phyloP scores from a whole-genome alignment of 148 eudicot species.

The Rhododendron mucronatum region DNA sequence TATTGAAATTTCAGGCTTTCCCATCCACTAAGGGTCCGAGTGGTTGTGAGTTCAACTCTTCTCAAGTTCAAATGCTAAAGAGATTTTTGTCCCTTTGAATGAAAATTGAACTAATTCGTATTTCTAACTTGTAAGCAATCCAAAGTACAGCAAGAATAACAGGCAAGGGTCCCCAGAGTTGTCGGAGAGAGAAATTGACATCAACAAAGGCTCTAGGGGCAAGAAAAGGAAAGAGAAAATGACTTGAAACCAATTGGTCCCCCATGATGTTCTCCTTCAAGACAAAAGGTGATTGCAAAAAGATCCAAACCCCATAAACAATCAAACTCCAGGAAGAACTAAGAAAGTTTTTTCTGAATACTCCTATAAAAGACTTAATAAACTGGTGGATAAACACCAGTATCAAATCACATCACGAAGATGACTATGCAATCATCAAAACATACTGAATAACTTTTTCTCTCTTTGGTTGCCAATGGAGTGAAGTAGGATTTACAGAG shows the following conservation, averaged over 20 bases:
- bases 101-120: constrained; percentile 7
- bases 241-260: constrained; percentile 35
- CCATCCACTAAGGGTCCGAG: constrained; percentile 29
- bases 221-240: constrained; percentile 18
- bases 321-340: constrained; percentile 5
- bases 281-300: constrained; percentile 16
- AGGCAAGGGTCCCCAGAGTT: constrained; percentile 29
- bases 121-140: neutral
- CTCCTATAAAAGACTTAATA: neutral
- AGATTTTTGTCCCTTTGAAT: constrained; percentile 14
- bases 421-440: neutral
- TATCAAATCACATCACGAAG: neutral
- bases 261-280: constrained; percentile 17
- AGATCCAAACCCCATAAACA: constrained; percentile 11
- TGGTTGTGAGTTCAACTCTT: constrained; percentile 25
- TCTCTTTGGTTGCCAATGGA: neutral
- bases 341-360: neutral
- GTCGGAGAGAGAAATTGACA: constrained; percentile 31
- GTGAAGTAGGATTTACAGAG: neutral
- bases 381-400: constrained; percentile 4
- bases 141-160: constrained; percentile 25
- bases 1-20: constrained; percentile 24
- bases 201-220: constrained; percentile 15
- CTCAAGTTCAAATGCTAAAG: constrained; percentile 5
- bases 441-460: neutral